Conservation (phyloP, 75 land plant species). For the Pinus taeda region DNA sequence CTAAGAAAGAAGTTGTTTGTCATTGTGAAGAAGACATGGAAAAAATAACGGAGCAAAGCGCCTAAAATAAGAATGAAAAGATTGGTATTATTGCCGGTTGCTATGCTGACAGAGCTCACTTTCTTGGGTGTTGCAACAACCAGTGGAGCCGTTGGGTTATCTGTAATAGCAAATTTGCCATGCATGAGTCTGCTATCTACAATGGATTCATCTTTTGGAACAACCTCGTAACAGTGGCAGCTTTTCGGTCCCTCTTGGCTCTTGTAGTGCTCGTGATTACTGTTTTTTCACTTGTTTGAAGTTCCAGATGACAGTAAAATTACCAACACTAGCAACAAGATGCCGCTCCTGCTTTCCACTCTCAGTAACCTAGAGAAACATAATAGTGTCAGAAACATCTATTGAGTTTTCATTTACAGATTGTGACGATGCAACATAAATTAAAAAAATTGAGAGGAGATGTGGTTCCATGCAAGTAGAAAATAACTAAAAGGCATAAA, state of each 20-base stretch:
- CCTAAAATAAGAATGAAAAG: too few species aligned
- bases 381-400: conserved; percentile 10
- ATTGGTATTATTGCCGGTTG: too few species aligned
- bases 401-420: not conserved
- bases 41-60: too few species aligned
- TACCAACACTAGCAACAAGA: conserved; percentile 85
- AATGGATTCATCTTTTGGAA: conserved; percentile 15
- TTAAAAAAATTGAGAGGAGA: not conserved
- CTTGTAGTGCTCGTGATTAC: conserved; percentile 67
- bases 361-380: too few species aligned
- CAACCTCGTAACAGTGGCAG: conserved; percentile 94
- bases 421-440: not conserved
- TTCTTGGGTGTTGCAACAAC: too few species aligned
- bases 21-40: too few species aligned
- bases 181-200: conserved; percentile 98
- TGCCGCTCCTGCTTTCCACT: too few species aligned
- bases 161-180: conserved; percentile 39
- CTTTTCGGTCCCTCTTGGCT: conserved; percentile 85
- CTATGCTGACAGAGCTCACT: too few species aligned
- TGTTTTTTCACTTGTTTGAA: conserved; percentile 79
- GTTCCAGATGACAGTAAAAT: conserved; percentile 72
- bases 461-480: not conserved
- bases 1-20: too few species aligned
- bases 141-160: conserved; percentile 7
- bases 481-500: not conserved